phyloP scores from a whole-genome alignment of 108 stramenopile species.

The Cylindrotheca fusiformis region DNA sequence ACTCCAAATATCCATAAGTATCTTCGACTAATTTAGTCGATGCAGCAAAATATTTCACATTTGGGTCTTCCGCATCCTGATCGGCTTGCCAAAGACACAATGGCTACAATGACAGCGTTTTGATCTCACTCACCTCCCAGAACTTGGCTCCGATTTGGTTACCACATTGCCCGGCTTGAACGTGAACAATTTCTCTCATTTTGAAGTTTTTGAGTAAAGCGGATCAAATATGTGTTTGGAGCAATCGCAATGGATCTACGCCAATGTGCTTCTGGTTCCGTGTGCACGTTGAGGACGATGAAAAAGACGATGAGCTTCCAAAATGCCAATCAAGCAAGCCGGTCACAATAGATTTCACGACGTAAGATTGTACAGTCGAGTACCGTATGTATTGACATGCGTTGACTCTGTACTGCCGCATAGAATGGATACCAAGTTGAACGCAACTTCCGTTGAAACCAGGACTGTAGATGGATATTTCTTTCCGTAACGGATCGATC shows the following conservation, averaged over 20 bases:
- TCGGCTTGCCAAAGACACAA: background rate
- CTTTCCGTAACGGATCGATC: no score
- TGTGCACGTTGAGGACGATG: no score
- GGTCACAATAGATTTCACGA: no score
- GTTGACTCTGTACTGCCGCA: no score
- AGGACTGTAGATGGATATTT: no score
- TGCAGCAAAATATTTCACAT: background rate
- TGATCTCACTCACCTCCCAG: slow-evolving; percentile 79
- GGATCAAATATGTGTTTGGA: background rate
- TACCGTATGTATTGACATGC: no score
- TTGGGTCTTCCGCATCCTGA: background rate
- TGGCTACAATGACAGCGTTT: background rate
- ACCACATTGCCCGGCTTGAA: slow-evolving; percentile 97
- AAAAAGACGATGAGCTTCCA: no score
- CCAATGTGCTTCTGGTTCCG: background rate
- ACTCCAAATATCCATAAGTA: slow-evolving; percentile 8
- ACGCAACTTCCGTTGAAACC: no score
- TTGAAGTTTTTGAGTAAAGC: slow-evolving; percentile 21
- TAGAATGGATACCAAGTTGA: no score
- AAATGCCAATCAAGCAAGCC: no score
- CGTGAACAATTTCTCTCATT: slow-evolving; percentile 98
- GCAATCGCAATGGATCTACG: background rate
- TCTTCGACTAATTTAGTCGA: background rate
- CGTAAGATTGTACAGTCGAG: no score
- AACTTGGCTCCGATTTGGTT: slow-evolving; percentile 98